Evolutionary conservation across 139 green algal genomes (phyloP).

Genomic region (Coelastrella sp.): DNA sequence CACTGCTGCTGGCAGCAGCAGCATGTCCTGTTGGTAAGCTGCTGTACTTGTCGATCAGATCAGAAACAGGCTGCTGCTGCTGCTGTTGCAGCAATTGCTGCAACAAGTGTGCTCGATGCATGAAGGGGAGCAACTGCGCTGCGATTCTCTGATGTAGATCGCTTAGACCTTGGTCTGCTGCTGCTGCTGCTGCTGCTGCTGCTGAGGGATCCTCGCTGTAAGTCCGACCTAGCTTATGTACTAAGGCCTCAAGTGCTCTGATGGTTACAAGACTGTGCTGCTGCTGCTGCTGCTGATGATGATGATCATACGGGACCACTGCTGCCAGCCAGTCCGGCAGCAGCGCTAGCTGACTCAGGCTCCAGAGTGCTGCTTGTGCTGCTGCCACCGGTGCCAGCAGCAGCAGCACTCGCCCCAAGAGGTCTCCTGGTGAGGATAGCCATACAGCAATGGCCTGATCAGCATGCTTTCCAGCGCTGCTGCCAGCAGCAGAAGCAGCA

Average conservation of each 20-base stretch:
- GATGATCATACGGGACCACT: not conserved
- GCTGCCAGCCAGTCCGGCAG: not conserved
- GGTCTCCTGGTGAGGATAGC: not conserved
- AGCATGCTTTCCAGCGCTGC: not conserved
- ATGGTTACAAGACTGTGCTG: not conserved
- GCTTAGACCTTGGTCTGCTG: not conserved
- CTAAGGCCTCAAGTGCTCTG: not conserved
- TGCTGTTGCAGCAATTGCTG: slow-evolving; percentile 34
- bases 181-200: slow-evolving; percentile 26
- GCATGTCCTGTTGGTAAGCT: not conserved
- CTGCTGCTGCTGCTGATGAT: not conserved
- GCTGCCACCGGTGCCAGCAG: slow-evolving; percentile 27
- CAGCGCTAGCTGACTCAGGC: not conserved
- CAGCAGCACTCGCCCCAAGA: slow-evolving; percentile 16
- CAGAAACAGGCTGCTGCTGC: not conserved
- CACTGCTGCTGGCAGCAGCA: not conserved
- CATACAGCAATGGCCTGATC: not conserved
- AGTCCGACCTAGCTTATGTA: not conserved
- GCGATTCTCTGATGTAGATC: not conserved
- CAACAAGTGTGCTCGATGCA: slow-evolving; percentile 22
- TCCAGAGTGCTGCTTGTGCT: slow-evolving; percentile 36
- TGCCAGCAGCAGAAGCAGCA: slow-evolving; percentile 20
- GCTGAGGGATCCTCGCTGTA: too few species aligned
- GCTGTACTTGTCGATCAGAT: not conserved
- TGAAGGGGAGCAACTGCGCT: slow-evolving; percentile 17